Base-by-base conservation (phyloP, 495 filamentous ascomycete species). In the Penicillium turbatum region DNA sequence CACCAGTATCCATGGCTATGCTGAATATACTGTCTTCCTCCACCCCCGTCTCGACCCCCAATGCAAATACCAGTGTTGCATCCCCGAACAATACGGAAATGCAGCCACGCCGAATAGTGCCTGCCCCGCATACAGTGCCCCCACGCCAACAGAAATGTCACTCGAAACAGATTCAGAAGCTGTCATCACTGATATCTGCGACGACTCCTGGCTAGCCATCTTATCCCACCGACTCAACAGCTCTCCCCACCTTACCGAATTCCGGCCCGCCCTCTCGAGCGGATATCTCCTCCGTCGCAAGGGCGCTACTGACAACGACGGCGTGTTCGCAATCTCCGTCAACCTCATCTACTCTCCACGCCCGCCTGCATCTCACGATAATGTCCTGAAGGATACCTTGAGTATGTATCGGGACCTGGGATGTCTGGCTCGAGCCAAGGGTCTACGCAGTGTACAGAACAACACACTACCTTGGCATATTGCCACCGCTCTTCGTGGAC, bases 401-500 rank as follows among this genome's bases (percentile, higher is more conserved):
- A 71, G 67, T n/a, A 83, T 85, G 72, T 96, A 90, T 69, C 72
- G 88, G 36, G 84, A 82, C n/a, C 65, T 97, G 51, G 84, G 81
- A 0, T 82, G 84, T 26, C 73, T 97, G 63, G 88, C 87, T 24
- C 78, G 85, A 49, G 79, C 81, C 26, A 80, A 85, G 54, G 87
- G 88, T 4, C 75, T 87, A 38, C 75, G 82, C 45, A 81, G 83
- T 41, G 74, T 76, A 16, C 82, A 83, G 41, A 70, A 66, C 21
- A 84, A 86, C 52, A 79, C 85, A 0, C 64, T 91, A 57, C 92
- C 92, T 19, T 92, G 88, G 87, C 91, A 97, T 78, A 77, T 97
- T 55, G 86, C 82, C 24, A 87, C 82, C n/a, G 90, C 85, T 29
- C 77, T 86, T 59, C 85, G 86, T 67, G 87, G 69, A 17, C 74